A percentile compares a stretch with the other conserved stretches of the same genome.
These are phyloP conservation scores for Usnea hakonensis DNA, from an alignment of 495 filamentous ascomycete species.

Conservation along the genomic window DNA sequence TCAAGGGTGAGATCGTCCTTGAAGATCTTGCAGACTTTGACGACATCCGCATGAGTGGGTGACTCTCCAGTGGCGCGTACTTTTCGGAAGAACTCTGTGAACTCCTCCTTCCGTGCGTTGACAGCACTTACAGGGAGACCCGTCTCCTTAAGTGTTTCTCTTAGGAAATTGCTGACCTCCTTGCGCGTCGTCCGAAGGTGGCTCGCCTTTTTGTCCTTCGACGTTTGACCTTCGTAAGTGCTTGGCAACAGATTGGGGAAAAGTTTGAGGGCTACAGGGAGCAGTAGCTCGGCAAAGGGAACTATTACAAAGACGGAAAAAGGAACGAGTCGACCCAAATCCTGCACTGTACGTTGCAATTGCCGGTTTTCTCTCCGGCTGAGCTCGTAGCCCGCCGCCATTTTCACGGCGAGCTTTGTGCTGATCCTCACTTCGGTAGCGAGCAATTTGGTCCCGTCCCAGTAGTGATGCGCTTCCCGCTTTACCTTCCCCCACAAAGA, in stretches of 20 bases:
- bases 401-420: slow-evolving; percentile 82
- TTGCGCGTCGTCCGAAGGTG: slow-evolving; percentile 79
- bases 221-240: slow-evolving; percentile 89
- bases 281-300: slow-evolving; percentile 90
- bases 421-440: slow-evolving; percentile 90
- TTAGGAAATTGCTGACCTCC: slow-evolving; percentile 87
- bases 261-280: slow-evolving; percentile 83
- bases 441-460: slow-evolving; percentile 98
- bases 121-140: slow-evolving; percentile 79
- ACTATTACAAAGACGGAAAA: slow-evolving; percentile 97
- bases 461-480: slow-evolving; percentile 87
- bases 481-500: slow-evolving; percentile 88
- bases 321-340: slow-evolving; percentile 85
- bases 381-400: slow-evolving; percentile 96
- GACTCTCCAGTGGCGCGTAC: slow-evolving; percentile 83
- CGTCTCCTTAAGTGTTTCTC: slow-evolving; percentile 83
- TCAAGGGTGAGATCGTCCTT: slow-evolving; percentile 96
- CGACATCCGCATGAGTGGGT: slow-evolving; percentile 82
- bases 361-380: slow-evolving; percentile 82
- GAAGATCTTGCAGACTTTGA: slow-evolving; percentile 99
- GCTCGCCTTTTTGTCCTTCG: slow-evolving; percentile 79
- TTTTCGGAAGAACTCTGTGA: slow-evolving; percentile 97
- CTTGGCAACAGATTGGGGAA: slow-evolving; percentile 97
- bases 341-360: slow-evolving; percentile 85
- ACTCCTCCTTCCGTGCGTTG: slow-evolving; percentile 87